Conservation (phyloP, 306 rosid species). For the Acacia confusa region DNA sequence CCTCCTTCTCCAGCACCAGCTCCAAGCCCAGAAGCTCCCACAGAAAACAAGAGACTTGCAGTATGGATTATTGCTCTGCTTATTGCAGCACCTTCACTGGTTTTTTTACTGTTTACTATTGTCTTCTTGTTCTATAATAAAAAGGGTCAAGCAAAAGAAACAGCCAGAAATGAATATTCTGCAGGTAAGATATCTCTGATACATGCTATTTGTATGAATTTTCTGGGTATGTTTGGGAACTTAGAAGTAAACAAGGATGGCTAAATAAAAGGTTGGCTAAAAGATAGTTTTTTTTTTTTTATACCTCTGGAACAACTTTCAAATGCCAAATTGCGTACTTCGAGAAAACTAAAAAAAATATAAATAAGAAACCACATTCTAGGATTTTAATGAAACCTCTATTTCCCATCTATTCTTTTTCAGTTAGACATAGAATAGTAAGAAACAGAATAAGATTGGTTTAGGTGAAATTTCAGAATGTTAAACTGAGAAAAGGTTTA, state of each 20-base stretch:
- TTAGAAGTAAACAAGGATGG: background rate
- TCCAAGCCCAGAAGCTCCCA: constrained; percentile 23
- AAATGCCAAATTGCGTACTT: background rate
- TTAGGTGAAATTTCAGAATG: background rate
- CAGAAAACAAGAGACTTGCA: constrained; percentile 29
- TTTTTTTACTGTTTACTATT: constrained; percentile 36
- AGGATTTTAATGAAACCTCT: background rate
- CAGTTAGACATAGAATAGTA: background rate
- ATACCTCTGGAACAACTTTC: background rate
- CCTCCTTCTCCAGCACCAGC: constrained; percentile 35
- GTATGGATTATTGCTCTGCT: constrained; percentile 44
- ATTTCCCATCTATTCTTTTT: background rate
- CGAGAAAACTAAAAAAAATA: background rate
- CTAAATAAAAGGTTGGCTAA: background rate
- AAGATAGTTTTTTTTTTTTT: background rate
- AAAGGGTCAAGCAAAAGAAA: constrained; percentile 34
- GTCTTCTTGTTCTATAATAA: constrained; percentile 37
- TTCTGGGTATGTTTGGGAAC: background rate
- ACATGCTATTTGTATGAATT: constrained; percentile 2
- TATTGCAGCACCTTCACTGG: constrained; percentile 34
- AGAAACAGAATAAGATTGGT: background rate
- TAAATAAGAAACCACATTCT: background rate
- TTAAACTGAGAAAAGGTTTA: constrained; percentile 1
- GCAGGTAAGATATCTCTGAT: constrained; percentile 37
- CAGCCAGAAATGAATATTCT: constrained; percentile 28